Conservation (phyloP, 1,139 yeast genomes). For the Meyerozyma sp. region DNA sequence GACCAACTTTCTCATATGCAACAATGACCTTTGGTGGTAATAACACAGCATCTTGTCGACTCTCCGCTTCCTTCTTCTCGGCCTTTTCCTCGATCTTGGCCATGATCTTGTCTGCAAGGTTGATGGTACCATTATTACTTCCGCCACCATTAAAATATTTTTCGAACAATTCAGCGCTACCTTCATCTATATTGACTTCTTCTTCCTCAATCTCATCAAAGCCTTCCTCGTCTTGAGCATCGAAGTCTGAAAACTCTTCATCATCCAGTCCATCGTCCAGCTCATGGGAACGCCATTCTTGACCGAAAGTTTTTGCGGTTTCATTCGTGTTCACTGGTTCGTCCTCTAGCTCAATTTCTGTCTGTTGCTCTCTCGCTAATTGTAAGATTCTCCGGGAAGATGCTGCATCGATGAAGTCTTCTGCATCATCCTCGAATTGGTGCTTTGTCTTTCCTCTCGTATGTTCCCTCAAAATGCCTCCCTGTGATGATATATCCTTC, state of each 20-base stretch:
- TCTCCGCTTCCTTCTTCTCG: constrained; percentile 20
- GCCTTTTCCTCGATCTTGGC: constrained; percentile 81
- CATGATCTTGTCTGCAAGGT: constrained; percentile 87
- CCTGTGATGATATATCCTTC: constrained; percentile 66
- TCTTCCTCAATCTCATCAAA: constrained; percentile 33
- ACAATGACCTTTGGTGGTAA: constrained; percentile 94
- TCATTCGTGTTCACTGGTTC: constrained; percentile 11
- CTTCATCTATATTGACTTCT: constrained; percentile 59
- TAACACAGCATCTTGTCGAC: constrained; percentile 49
- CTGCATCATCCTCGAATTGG: constrained; percentile 44
- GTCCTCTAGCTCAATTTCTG: constrained; percentile 72
- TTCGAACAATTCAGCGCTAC: constrained; percentile 48
- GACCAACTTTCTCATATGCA: constrained; percentile 90
- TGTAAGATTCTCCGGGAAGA: constrained; percentile 82
- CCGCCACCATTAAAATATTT: constrained; percentile 44
- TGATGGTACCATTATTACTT: constrained; percentile 43
- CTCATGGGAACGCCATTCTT: background rate
- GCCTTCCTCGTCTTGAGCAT: constrained; percentile 37
- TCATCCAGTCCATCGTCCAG: constrained; percentile 21
- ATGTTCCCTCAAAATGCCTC: constrained; percentile 59
- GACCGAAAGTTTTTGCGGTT: constrained; percentile 18
- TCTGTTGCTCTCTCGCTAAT: constrained; percentile 88
- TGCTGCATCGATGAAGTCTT: constrained; percentile 71
- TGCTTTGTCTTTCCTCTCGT: constrained; percentile 17
- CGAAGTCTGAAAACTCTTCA: constrained; percentile 48